Conservation (phyloP, 768 basidiomycete genomes). For the Coprinopsis marcescibilis region DNA sequence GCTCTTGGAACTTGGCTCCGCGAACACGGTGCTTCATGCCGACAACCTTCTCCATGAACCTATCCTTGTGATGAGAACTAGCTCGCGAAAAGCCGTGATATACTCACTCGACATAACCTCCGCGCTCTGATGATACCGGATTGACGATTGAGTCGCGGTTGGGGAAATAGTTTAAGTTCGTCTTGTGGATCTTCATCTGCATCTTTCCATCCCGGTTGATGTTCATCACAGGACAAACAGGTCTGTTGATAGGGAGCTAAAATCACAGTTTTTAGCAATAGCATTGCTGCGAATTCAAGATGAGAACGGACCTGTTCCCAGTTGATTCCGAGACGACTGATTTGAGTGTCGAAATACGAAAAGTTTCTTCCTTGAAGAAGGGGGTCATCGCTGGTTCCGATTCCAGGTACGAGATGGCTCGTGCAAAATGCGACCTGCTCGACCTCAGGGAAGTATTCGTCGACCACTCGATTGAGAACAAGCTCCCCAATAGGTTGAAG, state of each 20-base stretch:
- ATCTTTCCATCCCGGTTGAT: constrained; percentile 57
- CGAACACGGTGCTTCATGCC: constrained; percentile 58
- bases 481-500: constrained; percentile 74
- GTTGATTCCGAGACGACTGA: constrained; percentile 75
- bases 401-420: constrained; percentile 58
- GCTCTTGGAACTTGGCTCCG: constrained; percentile 74
- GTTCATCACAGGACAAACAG: constrained; percentile 70
- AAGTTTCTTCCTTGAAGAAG: constrained; percentile 83
- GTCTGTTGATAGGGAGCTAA: constrained; percentile 80
- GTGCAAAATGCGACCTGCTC: constrained; percentile 93
- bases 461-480: constrained; percentile 53
- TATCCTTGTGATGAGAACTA: constrained; percentile 20
- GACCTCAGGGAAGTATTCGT: constrained; percentile 80
- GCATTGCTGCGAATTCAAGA: no score
- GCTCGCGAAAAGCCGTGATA: neutral
- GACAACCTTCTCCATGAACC: constrained; percentile 41
- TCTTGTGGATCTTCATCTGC: constrained; percentile 53
- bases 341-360: constrained; percentile 83
- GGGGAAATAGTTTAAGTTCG: constrained; percentile 74
- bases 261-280: no score
- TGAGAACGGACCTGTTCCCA: constrained; percentile 61
- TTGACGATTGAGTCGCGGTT: constrained; percentile 54
- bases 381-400: constrained; percentile 72
- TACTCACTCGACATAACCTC: constrained; percentile 54
- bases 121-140: constrained; percentile 43